Percentiles rank a stretch among this genome's conserved stretches.
phyloP scores from a whole-genome alignment of 805 yeast species.

The Starmerella apis region DNA sequence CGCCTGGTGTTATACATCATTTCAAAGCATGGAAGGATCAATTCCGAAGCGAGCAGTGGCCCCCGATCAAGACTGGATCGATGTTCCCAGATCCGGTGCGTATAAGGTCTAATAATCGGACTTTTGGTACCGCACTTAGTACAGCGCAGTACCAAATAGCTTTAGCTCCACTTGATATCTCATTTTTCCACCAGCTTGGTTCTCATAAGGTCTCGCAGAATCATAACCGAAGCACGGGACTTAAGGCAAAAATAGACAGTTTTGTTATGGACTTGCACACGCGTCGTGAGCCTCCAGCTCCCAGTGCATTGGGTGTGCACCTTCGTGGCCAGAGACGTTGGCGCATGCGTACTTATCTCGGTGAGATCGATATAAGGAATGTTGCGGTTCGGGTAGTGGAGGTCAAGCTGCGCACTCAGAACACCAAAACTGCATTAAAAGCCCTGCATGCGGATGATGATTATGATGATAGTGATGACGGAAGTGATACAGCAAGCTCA shows the following conservation, averaged over 20 bases:
- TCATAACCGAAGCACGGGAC: constrained; percentile 48
- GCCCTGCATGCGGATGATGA: constrained; percentile 12
- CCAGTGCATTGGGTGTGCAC: constrained; percentile 26
- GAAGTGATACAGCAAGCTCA: constrained; percentile 9
- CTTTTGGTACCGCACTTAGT: constrained; percentile 47
- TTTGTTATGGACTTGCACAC: constrained; percentile 62
- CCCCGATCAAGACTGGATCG: constrained; percentile 68
- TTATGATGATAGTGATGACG: constrained; percentile 32
- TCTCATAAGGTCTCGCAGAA: constrained; percentile 23
- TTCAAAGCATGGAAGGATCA: constrained; percentile 80
- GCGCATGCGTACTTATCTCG: constrained; percentile 49
- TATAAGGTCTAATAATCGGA: constrained; percentile 30
- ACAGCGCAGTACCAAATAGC: constrained; percentile 73
- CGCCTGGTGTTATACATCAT: constrained; percentile 56
- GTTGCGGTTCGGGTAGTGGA: constrained; percentile 60
- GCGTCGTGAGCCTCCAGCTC: constrained; percentile 34
- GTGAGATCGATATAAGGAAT: constrained; percentile 56
- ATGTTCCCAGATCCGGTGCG: constrained; percentile 40
- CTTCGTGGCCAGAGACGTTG: constrained; percentile 30
- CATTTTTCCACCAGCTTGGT: constrained; percentile 46
- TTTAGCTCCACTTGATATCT: constrained; percentile 59
- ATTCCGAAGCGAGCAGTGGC: constrained; percentile 65
- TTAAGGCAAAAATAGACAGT: constrained; percentile 49
- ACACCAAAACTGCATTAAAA: constrained; percentile 13
- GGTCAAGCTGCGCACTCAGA: constrained; percentile 40